Base-by-base conservation (phyloP, 768 basidiomycete genomes). In the Neoboletus magnificus region DNA sequence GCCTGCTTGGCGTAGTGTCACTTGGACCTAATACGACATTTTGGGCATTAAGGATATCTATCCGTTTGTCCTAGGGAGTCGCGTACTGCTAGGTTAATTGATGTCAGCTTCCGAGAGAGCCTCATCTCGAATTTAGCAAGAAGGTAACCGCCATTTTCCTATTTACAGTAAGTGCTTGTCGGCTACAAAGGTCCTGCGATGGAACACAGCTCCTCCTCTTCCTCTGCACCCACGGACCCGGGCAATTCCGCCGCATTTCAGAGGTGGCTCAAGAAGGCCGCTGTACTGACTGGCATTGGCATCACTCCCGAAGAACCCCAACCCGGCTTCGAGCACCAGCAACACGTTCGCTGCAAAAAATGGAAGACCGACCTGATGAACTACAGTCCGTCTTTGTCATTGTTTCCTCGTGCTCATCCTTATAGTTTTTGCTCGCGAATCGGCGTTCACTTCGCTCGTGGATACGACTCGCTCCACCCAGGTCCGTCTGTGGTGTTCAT, bases 401-500 rank as follows among this genome's bases (percentile, higher is more conserved):
- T 49, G 18, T 37, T 39, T 52, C 54, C 54, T 50, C 61, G 22
- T 56, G 56, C 35, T 46, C 16, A 25, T 20, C 25, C 53, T 64
- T 41, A 54, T 48, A 12, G 20, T 32, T 23, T 43, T 39, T 45
- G 18, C 50, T 50, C 55, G 58, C 50, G 48, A 49, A 52, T 53
- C 59, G 57, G 56, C 52, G 37, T 54, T 51, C 18, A 49, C 51
- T 46, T 56, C 10, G 29, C 15, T 41, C 30, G 25, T 23, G 55
- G 32, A 43, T 32, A 11, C 23, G 30, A 48, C 47, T 25, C 48
- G 12, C 43, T 50, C 33, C 33, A 22, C 29, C 1, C 55, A 97
- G 95, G 93, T 67, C 93, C 94, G 12, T 75, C 84, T 4, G 82
- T 98, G 2, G 82, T 86, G 10, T 97, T 98, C 74, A 92, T 99